Percentiles rank a stretch among this genome's conserved stretches.
These are phyloP conservation scores for Wickerhamomyces kurtzmanii DNA, from an alignment of 805 yeast species.

Conservation along the genomic window DNA sequence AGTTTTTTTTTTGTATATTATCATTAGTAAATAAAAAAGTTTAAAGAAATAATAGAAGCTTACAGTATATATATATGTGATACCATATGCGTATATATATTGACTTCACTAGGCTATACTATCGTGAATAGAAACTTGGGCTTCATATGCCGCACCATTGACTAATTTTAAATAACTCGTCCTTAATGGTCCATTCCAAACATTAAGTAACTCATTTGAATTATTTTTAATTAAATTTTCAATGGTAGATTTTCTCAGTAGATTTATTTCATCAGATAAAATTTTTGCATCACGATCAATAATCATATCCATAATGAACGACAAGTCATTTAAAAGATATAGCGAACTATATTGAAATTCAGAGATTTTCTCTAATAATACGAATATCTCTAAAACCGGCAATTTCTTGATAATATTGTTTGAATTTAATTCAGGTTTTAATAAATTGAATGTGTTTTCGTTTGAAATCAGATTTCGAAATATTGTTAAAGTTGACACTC, in stretches of 20 bases:
- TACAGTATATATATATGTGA: too few relatives aligned
- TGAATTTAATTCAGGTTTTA: constrained; percentile 5
- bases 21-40: too few relatives aligned
- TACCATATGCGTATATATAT: too few relatives aligned
- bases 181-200: constrained; percentile 11
- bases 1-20: too few relatives aligned
- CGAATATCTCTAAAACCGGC: constrained; percentile 13
- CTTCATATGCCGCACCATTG: constrained; percentile 4
- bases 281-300: constrained; percentile 9
- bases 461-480: constrained; percentile 1
- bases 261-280: constrained; percentile 10
- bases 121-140: constrained; percentile 1
- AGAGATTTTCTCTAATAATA: constrained; percentile 5
- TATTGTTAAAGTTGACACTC: constrained; percentile 6
- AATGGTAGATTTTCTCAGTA: constrained; percentile 10
- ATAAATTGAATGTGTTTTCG: constrained; percentile 3
- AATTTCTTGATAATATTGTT: constrained; percentile 5
- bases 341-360: constrained; percentile 5
- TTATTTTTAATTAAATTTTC: constrained; percentile 6
- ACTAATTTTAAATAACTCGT: constrained; percentile 6
- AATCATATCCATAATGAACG: constrained; percentile 15
- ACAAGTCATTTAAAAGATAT: constrained; percentile 8
- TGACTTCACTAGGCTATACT: too few relatives aligned
- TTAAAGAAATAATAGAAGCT: too few relatives aligned
- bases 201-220: constrained; percentile 7